Percentiles rank a stretch among this genome's conserved stretches.
Evolutionary conservation across 331 rosid genomes (phyloP).

Genomic region (Malus hybrid): DNA sequence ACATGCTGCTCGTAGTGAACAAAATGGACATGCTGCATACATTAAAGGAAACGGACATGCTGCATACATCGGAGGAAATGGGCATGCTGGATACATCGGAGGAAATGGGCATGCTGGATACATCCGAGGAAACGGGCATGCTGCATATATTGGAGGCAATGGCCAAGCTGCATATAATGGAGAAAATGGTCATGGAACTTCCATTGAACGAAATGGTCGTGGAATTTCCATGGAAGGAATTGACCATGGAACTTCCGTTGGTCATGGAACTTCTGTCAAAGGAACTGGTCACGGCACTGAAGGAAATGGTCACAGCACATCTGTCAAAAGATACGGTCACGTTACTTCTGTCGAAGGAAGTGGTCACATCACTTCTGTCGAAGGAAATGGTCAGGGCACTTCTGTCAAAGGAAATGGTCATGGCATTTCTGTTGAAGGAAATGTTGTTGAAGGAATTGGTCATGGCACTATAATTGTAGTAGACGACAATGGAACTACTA

Average conservation of each 20-base stretch:
- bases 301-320: slow-evolving; percentile 6
- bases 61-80: not conserved
- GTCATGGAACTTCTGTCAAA: slow-evolving; percentile 15
- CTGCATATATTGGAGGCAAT: slow-evolving; percentile 6
- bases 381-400: slow-evolving; percentile 2
- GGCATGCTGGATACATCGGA: not conserved
- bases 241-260: not conserved
- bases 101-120: not conserved
- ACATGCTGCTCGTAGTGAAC: not conserved
- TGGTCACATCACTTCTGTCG: not conserved
- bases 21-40: too few species aligned
- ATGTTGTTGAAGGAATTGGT: not conserved
- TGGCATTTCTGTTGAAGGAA: not conserved
- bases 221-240: slow-evolving; percentile 24
- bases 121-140: not conserved
- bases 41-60: too few species aligned
- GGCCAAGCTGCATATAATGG: slow-evolving; percentile 16
- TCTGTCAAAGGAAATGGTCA: slow-evolving; percentile 12
- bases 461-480: not conserved
- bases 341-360: not conserved
- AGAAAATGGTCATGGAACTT: slow-evolving; percentile 10
- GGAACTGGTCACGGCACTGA: slow-evolving; percentile 1
- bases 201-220: slow-evolving; percentile 6
- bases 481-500: too few species aligned
- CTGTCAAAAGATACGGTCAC: slow-evolving; percentile 13